Evolutionary conservation across 2,329 filamentous ascomycete genomes (phyloP), one percentile per base, ranked within the genome.

Genomic region (Pestalotiopsis sp.): DNA sequence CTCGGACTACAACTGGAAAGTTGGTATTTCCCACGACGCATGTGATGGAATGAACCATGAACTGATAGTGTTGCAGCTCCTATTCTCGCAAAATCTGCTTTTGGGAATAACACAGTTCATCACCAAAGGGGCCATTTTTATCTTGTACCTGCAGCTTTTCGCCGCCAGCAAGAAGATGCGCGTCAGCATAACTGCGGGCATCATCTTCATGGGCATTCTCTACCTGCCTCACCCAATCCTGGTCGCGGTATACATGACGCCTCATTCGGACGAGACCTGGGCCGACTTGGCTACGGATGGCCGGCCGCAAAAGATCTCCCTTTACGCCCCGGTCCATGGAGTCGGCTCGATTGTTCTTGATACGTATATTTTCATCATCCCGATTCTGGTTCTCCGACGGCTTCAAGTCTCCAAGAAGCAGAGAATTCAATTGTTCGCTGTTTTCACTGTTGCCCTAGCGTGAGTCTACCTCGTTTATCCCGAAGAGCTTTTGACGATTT

Each of bases 71-170:
- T 57, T n/a, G 49, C 25, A 60, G 58, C 27, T 60, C 12, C 58
- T 60, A 13, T 60, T 60, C 27, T 25, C 58, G 13, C 27, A 25
- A 14, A 60, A 60, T 60, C 20, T 60, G 58, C 27, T 60, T 6
- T 60, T 60, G 27, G 58, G 58, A 25, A 14, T 36, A 36, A 60
- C 58, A 27, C 58, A 60, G 27, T 60, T 60, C 58, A 36, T 60
- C 23, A 36, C 27, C 23, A 60, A 60, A 60, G 58, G 12, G 58
- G 58, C 58, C 20, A 60, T 60, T 17, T 60, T 60, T 14, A 14
- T 60, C 23, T 36, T 60, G 13, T 60, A 60, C 27, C 17, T 60
- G 20, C 58, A 60, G 27, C 20, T 60, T 14, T 60, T 60, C 25
- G 58, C 58, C 27, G 25, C 27, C 20, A 36, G 20, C 20, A 60